A percentile compares a stretch with the other conserved stretches of the same genome.
These are phyloP conservation scores for Epicoccum sorghinum DNA, from an alignment of 2,329 filamentous ascomycete species.

Conservation along the genomic window DNA sequence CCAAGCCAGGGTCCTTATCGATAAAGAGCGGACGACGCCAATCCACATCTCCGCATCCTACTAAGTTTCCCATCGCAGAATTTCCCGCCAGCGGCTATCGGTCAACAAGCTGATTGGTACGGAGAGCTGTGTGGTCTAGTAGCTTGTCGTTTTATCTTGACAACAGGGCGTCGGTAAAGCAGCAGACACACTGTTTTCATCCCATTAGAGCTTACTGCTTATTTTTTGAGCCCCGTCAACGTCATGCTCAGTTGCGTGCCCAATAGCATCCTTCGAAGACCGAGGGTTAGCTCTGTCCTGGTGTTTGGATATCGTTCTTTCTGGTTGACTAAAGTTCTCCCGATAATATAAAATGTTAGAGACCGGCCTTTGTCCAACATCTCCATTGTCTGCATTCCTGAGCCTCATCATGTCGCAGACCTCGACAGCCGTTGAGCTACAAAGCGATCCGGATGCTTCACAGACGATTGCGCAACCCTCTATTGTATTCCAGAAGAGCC, in stretches of 20 bases:
- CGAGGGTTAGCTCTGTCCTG: background rate
- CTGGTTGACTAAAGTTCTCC: background rate
- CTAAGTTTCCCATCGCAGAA: background rate
- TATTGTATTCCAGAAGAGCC: conserved; percentile 20
- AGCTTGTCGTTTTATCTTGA: background rate
- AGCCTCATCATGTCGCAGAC: conserved; percentile 30
- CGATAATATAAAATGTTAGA: too few relatives aligned
- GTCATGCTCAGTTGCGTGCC: conserved; percentile 1
- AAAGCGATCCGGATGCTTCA: conserved; percentile 19
- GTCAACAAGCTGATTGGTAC: conserved; percentile 3
- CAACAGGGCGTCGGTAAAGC: conserved; percentile 1
- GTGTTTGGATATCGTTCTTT: background rate
- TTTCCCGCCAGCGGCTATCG: background rate
- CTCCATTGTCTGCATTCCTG: background rate
- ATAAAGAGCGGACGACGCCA: conserved; percentile 1
- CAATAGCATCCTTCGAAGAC: background rate
- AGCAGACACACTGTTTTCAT: conserved; percentile 4
- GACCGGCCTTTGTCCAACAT: background rate
- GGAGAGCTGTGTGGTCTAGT: background rate
- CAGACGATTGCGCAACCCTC: conserved; percentile 18
- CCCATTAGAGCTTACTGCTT: conserved; percentile 1
- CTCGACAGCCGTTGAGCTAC: conserved; percentile 36
- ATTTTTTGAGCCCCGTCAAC: background rate
- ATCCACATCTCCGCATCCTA: background rate
- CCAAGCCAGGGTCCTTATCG: conserved; percentile 2